These are phyloP conservation scores for Sphagnum tenellum DNA, from an alignment of 225 moss, liverwort and hornwort species.

Conservation along the genomic window DNA sequence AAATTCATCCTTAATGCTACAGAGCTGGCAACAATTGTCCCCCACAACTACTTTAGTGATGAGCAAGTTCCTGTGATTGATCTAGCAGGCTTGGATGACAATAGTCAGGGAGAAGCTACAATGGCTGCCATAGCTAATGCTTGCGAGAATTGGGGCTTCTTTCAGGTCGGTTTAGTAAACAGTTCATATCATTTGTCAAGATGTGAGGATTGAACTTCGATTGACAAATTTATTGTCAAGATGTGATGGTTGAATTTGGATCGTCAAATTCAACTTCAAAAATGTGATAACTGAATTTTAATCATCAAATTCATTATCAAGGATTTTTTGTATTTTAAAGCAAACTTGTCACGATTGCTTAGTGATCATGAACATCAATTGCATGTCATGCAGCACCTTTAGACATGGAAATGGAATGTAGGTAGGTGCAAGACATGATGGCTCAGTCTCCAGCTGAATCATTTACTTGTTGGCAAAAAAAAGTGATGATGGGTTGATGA, in stretches of 20 bases:
- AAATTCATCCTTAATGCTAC: constrained; percentile 17
- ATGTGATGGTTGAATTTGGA: not conserved
- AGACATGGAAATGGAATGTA: no score
- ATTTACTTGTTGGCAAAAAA: not conserved
- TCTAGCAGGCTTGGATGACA: constrained; percentile 17
- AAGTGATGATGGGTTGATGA: not conserved
- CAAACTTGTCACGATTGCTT: not conserved
- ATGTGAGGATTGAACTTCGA: not conserved
- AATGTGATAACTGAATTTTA: constrained; percentile 11
- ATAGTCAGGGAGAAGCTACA: constrained; percentile 4
- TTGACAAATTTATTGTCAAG: not conserved
- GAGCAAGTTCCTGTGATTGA: constrained; percentile 26
- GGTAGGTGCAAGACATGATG: not conserved
- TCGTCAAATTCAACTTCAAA: not conserved
- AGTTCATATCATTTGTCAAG: not conserved
- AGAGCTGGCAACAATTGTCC: constrained; percentile 11
- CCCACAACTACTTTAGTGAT: constrained; percentile 5
- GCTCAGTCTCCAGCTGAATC: not conserved
- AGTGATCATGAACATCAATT: not conserved
- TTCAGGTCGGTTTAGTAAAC: constrained; percentile 16
- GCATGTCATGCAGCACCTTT: no score
- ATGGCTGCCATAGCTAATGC: constrained; percentile 18
- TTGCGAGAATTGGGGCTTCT: constrained; percentile 35
- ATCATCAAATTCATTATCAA: not conserved
- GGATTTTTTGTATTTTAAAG: not conserved